phyloP scores from a whole-genome alignment of 1,284 basidiomycete genomes.

The Xerocomus nothofagi region DNA sequence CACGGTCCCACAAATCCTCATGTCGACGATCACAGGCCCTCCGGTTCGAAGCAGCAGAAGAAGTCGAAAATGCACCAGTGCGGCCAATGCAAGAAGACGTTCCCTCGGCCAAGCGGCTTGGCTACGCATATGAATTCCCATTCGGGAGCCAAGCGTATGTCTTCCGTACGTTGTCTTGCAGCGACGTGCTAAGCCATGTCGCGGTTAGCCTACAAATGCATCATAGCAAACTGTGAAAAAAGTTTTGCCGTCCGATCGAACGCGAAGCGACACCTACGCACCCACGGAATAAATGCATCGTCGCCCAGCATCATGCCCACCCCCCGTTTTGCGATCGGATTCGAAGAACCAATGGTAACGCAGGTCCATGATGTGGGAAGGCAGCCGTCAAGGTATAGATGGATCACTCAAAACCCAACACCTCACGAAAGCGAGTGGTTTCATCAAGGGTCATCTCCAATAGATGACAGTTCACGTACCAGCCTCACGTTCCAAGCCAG shows the following conservation, averaged over 20 bases:
- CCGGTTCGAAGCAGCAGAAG: conserved; percentile 30
- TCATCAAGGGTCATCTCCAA: conserved; percentile 23
- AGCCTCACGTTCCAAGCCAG: conserved; percentile 25
- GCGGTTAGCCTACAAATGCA: conserved; percentile 51
- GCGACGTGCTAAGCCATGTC: conserved; percentile 10
- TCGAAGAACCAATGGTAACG: conserved; percentile 45
- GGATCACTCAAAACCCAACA: conserved; percentile 41
- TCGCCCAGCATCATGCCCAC: conserved; percentile 17
- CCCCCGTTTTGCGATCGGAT: conserved; percentile 43
- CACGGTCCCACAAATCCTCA: conserved; percentile 7
- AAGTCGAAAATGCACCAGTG: conserved; percentile 56
- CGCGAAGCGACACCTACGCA: conserved; percentile 57
- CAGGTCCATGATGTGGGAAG: conserved; percentile 43
- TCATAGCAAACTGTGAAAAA: conserved; percentile 47
- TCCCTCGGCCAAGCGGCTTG: conserved; percentile 63
- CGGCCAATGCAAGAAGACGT: conserved; percentile 53
- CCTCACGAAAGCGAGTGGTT: conserved; percentile 26
- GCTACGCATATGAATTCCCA: conserved; percentile 69
- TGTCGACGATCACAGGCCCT: conserved; percentile 10
- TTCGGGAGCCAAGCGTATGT: conserved; percentile 60
- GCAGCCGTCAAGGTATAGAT: conserved; percentile 43
- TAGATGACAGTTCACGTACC: conserved; percentile 1
- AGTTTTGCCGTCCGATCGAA: conserved; percentile 63
- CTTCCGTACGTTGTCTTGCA: conserved; percentile 4
- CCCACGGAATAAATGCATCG: conserved; percentile 46